Percentiles rank a stretch among this genome's conserved stretches.
phyloP scores from a whole-genome alignment of 2,329 filamentous ascomycete species.

The Cytospora schulzeri region DNA sequence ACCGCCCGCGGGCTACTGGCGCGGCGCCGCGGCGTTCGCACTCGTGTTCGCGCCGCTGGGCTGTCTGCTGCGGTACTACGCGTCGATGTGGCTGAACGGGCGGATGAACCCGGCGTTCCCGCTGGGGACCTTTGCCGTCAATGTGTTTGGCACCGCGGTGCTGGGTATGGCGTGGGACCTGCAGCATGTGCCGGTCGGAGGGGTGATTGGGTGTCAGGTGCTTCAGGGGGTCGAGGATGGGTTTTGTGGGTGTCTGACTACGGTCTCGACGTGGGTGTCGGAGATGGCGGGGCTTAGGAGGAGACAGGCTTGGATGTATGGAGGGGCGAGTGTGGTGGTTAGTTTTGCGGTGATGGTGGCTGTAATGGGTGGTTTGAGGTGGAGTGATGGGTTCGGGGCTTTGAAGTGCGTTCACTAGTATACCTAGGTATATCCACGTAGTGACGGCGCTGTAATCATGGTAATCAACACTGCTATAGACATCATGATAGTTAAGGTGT shows the following conservation, averaged over 20 bases:
- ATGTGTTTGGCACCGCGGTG: constrained; percentile 74
- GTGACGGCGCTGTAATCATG: background rate
- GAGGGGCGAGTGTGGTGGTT: constrained; percentile 58
- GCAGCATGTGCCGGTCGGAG: constrained; percentile 63
- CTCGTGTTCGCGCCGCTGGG: constrained; percentile 83
- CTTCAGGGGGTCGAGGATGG: constrained; percentile 66
- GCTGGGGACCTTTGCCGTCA: constrained; percentile 82
- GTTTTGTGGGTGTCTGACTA: constrained; percentile 68
- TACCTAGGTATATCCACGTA: too few relatives aligned
- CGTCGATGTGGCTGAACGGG: constrained; percentile 71
- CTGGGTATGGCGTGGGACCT: constrained; percentile 79
- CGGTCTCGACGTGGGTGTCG: constrained; percentile 67
- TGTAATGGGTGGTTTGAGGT: constrained; percentile 75
- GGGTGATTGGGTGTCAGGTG: constrained; percentile 63
- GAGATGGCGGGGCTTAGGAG: constrained; percentile 57
- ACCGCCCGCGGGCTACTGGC: constrained; percentile 72
- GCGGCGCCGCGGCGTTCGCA: constrained; percentile 73
- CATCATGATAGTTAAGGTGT: background rate
- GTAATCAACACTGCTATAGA: background rate
- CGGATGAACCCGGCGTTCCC: constrained; percentile 70
- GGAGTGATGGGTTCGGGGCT: constrained; percentile 61
- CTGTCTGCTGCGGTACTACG: constrained; percentile 74
- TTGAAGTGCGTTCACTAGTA: constrained; percentile 42
- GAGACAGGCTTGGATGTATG: constrained; percentile 68
- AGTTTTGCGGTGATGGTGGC: constrained; percentile 64